Conservation (phyloP, 2,329 filamentous ascomycete genomes). For the Magnaporthales sp. region DNA sequence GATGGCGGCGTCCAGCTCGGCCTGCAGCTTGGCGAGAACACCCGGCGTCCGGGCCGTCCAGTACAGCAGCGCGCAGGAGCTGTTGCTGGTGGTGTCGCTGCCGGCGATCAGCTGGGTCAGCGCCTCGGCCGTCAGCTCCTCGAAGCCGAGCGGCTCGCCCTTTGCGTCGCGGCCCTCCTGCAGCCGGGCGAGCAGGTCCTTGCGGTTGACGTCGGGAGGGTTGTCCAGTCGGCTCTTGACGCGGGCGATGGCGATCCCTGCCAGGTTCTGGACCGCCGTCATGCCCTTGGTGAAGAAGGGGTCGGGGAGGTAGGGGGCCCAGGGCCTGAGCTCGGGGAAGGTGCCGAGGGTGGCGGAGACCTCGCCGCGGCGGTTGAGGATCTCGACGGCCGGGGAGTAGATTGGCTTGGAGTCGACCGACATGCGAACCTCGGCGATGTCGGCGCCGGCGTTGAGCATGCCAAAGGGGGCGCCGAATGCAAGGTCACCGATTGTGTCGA, state of each 20-base stretch:
- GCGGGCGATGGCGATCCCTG: slow-evolving; percentile 78
- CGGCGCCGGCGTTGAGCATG: slow-evolving; percentile 70
- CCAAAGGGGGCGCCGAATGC: slow-evolving; percentile 74
- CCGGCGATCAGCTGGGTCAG: slow-evolving; percentile 81
- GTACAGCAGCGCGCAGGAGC: slow-evolving; percentile 75
- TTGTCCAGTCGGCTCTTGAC: slow-evolving; percentile 67
- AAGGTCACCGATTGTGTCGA: slow-evolving; percentile 44
- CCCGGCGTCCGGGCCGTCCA: slow-evolving; percentile 62
- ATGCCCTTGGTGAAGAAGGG: slow-evolving; percentile 72
- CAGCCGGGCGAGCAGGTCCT: slow-evolving; percentile 72
- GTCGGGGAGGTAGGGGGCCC: slow-evolving; percentile 71
- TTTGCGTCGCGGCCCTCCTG: slow-evolving; percentile 81
- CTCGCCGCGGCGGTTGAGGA: slow-evolving; percentile 80
- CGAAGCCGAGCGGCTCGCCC: slow-evolving; percentile 64
- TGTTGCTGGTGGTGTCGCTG: slow-evolving; percentile 69
- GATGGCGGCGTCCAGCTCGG: slow-evolving; percentile 66
- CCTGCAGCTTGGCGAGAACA: slow-evolving; percentile 62
- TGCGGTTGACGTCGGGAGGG: slow-evolving; percentile 56
- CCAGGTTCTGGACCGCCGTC: slow-evolving; percentile 67
- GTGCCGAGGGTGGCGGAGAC: slow-evolving; percentile 75
- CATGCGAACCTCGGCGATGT: slow-evolving; percentile 64
- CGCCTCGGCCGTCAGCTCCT: slow-evolving; percentile 81
- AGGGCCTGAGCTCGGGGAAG: slow-evolving; percentile 66
- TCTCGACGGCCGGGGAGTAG: slow-evolving; percentile 74
- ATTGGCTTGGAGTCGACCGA: slow-evolving; percentile 52